phyloP scores from a whole-genome alignment of 1,139 yeast genomes.

The Blastobotrys aristatus region DNA sequence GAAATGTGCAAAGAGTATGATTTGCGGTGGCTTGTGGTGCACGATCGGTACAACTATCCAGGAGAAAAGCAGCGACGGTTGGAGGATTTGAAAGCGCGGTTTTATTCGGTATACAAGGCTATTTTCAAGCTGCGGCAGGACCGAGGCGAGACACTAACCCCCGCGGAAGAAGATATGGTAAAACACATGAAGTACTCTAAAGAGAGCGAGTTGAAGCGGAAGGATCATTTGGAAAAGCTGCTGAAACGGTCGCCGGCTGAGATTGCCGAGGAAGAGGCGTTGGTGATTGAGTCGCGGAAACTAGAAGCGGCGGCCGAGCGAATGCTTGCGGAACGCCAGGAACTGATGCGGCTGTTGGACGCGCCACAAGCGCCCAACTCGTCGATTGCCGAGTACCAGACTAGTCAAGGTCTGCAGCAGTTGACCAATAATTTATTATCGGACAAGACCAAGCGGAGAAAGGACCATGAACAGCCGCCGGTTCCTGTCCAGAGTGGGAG shows the following conservation, averaged over 20 bases:
- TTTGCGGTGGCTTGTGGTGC: conserved; percentile 79
- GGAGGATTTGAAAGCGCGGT: conserved; percentile 81
- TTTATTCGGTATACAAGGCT: conserved; percentile 55
- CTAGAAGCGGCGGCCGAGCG: conserved; percentile 91
- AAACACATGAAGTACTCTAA: conserved; percentile 54
- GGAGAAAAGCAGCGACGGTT: conserved; percentile 36
- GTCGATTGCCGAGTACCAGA: conserved; percentile 67
- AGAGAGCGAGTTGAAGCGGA: conserved; percentile 68
- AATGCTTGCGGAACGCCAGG: conserved; percentile 78
- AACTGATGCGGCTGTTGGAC: conserved; percentile 71
- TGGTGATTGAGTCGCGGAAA: conserved; percentile 86
- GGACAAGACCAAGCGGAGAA: conserved; percentile 63
- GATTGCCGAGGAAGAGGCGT: conserved; percentile 94
- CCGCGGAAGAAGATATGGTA: conserved; percentile 36
- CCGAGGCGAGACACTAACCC: conserved; percentile 39
- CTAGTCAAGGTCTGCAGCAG: conserved; percentile 87
- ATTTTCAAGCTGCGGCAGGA: conserved; percentile 40
- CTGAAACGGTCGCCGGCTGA: conserved; percentile 89
- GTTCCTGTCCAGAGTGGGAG: conserved; percentile 38
- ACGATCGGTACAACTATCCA: conserved; percentile 59
- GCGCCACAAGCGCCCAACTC: conserved; percentile 82
- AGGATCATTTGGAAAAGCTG: conserved; percentile 69
- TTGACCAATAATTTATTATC: conserved; percentile 74
- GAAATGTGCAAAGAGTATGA: conserved; percentile 69
- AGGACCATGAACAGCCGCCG: conserved; percentile 38